Percentiles rank a stretch among this genome's conserved stretches.
phyloP scores from a whole-genome alignment of 208 protist genomes.

The Trypanosoma cruzi region DNA sequence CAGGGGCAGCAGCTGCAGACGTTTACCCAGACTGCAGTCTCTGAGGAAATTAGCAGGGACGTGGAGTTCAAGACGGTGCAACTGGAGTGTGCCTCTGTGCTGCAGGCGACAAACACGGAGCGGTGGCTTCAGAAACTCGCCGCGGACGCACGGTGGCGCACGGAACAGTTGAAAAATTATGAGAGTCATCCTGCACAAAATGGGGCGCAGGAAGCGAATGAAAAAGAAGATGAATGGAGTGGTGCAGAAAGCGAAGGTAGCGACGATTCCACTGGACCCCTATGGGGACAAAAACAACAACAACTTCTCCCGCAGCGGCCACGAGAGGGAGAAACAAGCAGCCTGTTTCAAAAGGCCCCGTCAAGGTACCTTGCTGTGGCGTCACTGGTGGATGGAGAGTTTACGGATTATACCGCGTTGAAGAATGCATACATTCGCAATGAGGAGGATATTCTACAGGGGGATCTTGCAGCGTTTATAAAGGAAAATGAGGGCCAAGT shows the following conservation, averaged over 20 bases:
- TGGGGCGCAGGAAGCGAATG: conserved; percentile 46
- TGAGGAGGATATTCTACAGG: conserved; percentile 77
- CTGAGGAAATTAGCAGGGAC: background rate
- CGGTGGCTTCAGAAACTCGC: conserved; percentile 32
- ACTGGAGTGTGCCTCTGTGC: conserved; percentile 32
- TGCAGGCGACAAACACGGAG: conserved; percentile 42
- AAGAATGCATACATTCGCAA: conserved; percentile 78
- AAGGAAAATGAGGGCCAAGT: conserved; percentile 87
- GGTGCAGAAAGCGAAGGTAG: conserved; percentile 14
- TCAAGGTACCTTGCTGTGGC: conserved; percentile 84
- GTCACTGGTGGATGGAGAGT: conserved; percentile 88
- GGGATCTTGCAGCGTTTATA: conserved; percentile 78
- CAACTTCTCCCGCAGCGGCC: conserved; percentile 1
- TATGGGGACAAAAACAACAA: conserved; percentile 14
- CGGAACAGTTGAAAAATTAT: conserved; percentile 2
- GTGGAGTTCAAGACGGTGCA: conserved; percentile 31
- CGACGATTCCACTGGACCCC: conserved; percentile 27
- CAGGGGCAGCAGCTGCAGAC: background rate
- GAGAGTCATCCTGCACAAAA: conserved; percentile 2
- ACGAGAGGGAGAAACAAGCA: conserved; percentile 15
- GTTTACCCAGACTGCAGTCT: background rate
- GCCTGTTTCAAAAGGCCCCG: conserved; percentile 51
- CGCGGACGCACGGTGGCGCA: background rate
- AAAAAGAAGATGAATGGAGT: conserved; percentile 33
- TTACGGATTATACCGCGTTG: conserved; percentile 87